phyloP scores from a whole-genome alignment of 768 basidiomycete genomes.

The Suillus lakei region DNA sequence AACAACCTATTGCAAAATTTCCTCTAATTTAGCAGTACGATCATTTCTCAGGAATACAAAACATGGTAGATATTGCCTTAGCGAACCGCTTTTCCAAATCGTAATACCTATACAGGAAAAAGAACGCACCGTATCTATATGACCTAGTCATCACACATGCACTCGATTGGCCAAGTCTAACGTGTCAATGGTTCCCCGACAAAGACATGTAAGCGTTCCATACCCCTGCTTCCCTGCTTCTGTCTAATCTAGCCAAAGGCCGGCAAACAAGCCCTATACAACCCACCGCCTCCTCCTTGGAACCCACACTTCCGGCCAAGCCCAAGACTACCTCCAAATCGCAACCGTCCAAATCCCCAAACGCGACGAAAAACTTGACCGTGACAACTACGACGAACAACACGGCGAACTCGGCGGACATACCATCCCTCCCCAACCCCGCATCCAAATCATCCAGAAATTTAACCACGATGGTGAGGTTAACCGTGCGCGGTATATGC shows the following conservation, averaged over 20 bases:
- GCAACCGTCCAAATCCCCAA: conserved; percentile 94
- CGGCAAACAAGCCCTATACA: conserved; percentile 91
- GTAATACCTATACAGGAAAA: conserved; percentile 64
- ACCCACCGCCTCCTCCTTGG: conserved; percentile 93
- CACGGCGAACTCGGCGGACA: conserved; percentile 95
- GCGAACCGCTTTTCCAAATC: neutral
- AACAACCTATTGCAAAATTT: conserved; percentile 13
- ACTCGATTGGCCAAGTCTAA: conserved; percentile 96
- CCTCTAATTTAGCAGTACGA: conserved; percentile 8
- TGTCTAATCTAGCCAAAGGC: conserved; percentile 48
- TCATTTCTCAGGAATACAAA: conserved; percentile 72
- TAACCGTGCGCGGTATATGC: conserved; percentile 98
- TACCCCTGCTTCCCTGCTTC: neutral
- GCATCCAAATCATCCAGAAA: conserved; percentile 88
- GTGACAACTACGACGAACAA: conserved; percentile 86
- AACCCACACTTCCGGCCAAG: conserved; percentile 95
- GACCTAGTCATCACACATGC: conserved; percentile 98
- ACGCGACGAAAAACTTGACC: conserved; percentile 80
- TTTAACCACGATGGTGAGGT: conserved; percentile 97
- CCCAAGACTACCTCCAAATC: conserved; percentile 94
- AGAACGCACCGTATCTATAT: conserved; percentile 97
- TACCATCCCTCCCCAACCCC: conserved; percentile 80
- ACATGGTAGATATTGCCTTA: conserved; percentile 58
- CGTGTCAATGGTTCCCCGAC: conserved; percentile 99
- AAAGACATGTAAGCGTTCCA: conserved; percentile 77